Conservation (phyloP, 1,284 basidiomycete species). For the Ceratobasidium theobromae region DNA sequence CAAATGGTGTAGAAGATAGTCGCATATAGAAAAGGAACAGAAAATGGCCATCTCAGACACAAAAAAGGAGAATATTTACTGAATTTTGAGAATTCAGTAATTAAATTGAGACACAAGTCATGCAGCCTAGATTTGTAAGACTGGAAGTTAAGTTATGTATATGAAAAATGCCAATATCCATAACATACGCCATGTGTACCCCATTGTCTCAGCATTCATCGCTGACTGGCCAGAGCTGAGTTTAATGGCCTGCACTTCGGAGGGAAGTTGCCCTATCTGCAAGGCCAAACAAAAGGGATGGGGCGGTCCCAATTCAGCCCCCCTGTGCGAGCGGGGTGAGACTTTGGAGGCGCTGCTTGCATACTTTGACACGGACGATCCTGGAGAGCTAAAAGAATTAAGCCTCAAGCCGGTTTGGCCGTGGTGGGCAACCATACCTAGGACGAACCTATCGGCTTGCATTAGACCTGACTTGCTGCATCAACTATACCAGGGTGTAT, state of each 20-base stretch:
- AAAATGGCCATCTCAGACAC: too few species aligned
- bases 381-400: background rate
- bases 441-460: constrained; percentile 36
- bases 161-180: too few species aligned
- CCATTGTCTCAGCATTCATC: background rate
- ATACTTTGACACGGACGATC: background rate
- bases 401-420: background rate
- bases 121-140: too few species aligned
- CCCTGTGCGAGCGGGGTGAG: background rate
- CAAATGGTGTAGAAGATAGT: too few species aligned
- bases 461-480: constrained; percentile 43
- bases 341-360: background rate
- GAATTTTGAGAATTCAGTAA: too few species aligned
- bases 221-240: constrained; percentile 4
- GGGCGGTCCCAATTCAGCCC: background rate
- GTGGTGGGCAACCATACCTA: background rate
- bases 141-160: too few species aligned
- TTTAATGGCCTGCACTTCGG: background rate
- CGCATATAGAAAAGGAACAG: too few species aligned
- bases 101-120: too few species aligned
- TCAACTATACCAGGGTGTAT: constrained; percentile 43
- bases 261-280: constrained; percentile 1
- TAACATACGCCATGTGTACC: background rate
- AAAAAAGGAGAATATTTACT: too few species aligned
- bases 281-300: background rate